phyloP scores from a whole-genome alignment of 2,329 filamentous ascomycete genomes.

The Colletotrichum melonis region DNA sequence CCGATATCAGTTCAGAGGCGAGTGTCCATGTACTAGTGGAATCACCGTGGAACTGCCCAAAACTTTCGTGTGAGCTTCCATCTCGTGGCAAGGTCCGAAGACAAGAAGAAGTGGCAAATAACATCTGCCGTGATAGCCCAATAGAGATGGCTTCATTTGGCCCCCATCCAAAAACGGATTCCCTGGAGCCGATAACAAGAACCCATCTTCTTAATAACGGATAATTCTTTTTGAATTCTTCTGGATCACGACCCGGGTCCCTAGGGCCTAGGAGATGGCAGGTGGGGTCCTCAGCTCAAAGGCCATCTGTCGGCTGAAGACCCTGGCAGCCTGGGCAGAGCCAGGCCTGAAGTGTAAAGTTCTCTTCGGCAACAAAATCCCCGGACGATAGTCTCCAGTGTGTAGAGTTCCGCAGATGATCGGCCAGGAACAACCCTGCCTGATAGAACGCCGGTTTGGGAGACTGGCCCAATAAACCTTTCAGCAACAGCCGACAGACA shows the following conservation, averaged over 20 bases:
- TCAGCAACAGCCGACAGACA: slow-evolving; percentile 13
- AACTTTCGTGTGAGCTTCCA: not conserved
- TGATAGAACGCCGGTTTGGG: not conserved
- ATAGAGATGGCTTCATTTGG: slow-evolving; percentile 21
- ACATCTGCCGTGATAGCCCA: slow-evolving; percentile 14
- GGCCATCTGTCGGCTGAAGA: not conserved
- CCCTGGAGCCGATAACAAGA: slow-evolving; percentile 5
- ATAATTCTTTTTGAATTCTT: slow-evolving; percentile 9
- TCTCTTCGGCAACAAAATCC: slow-evolving; percentile 27
- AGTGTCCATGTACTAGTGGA: not conserved
- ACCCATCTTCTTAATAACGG: slow-evolving; percentile 26
- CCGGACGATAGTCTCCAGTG: slow-evolving; percentile 23
- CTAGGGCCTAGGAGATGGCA: slow-evolving; percentile 22
- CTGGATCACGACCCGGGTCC: slow-evolving; percentile 18
- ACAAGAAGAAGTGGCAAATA: not conserved
- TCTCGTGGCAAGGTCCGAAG: slow-evolving; percentile 7
- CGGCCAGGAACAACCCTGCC: slow-evolving; percentile 23
- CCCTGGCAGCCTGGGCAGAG: slow-evolving; percentile 8
- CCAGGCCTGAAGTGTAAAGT: slow-evolving; percentile 3
- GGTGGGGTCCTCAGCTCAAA: slow-evolving; percentile 24
- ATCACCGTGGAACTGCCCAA: not conserved
- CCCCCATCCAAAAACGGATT: slow-evolving; percentile 26
- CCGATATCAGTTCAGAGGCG: not conserved
- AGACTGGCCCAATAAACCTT: slow-evolving; percentile 20
- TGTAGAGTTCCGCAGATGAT: slow-evolving; percentile 16